Percentiles rank a stretch among this genome's conserved stretches.
Evolutionary conservation across 495 filamentous ascomycete species (phyloP).

Genomic region (Hypoxylon crocopeplum): DNA sequence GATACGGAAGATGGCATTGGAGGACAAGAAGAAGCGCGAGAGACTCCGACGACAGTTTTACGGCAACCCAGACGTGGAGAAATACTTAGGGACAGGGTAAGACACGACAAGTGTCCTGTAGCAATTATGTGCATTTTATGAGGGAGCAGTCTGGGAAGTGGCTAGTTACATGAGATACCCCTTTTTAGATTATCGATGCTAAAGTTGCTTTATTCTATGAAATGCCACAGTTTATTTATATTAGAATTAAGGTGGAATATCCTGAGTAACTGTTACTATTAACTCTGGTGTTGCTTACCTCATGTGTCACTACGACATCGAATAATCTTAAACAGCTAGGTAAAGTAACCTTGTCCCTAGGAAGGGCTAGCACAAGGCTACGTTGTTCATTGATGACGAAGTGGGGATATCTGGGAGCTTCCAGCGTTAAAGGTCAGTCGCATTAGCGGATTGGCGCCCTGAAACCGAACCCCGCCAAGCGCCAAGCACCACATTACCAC

Average conservation of each 20-base stretch:
- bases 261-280: no score
- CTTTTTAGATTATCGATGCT: slow-evolving; percentile 12
- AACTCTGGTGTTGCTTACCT: no score
- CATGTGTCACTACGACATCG: no score
- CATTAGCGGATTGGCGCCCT: slow-evolving; percentile 37
- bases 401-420: slow-evolving; percentile 16
- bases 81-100: slow-evolving; percentile 65
- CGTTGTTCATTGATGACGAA: neutral
- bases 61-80: slow-evolving; percentile 71
- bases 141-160: neutral
- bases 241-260: no score
- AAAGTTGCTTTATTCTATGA: no score
- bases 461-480: slow-evolving; percentile 36
- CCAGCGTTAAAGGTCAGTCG: slow-evolving; percentile 4
- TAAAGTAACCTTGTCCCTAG: neutral
- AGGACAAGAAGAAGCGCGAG: slow-evolving; percentile 68
- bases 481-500: slow-evolving; percentile 18
- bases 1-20: slow-evolving; percentile 62
- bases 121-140: slow-evolving; percentile 3
- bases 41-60: slow-evolving; percentile 72
- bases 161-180: slow-evolving; percentile 24
- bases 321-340: neutral
- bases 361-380: neutral
- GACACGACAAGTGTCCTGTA: slow-evolving; percentile 4
- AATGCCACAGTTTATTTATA: no score